Percentiles rank a stretch among this genome's conserved stretches.
phyloP scores from a whole-genome alignment of 192 early-diverging fungal species.

The Chytriomyces confervae region DNA sequence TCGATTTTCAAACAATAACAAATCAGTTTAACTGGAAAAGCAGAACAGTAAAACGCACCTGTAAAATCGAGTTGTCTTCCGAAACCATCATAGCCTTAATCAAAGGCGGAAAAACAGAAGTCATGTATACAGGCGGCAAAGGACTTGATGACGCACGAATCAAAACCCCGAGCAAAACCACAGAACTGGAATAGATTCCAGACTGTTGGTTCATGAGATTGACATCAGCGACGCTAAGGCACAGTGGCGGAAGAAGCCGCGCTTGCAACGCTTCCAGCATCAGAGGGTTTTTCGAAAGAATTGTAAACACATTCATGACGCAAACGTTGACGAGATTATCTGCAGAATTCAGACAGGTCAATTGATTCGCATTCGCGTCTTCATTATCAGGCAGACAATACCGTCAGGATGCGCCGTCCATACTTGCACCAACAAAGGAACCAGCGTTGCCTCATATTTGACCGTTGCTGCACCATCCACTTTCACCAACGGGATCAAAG shows the following conservation, averaged over 20 bases:
- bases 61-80: conserved; percentile 80
- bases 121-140: conserved; percentile 60
- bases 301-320: conserved; percentile 32
- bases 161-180: conserved; percentile 77
- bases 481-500: conserved; percentile 64
- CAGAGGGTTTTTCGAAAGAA: conserved; percentile 24
- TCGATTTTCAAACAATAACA: conserved; percentile 24
- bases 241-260: conserved; percentile 75
- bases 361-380: background rate
- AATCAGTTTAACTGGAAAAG: background rate
- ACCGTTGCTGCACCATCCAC: conserved; percentile 76
- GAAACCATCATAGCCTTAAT: conserved; percentile 73
- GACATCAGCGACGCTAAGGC: conserved; percentile 54
- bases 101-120: conserved; percentile 77
- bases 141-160: conserved; percentile 75
- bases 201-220: conserved; percentile 38
- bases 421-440: conserved; percentile 74
- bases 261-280: conserved; percentile 71
- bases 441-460: conserved; percentile 72
- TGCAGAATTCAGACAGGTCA: background rate
- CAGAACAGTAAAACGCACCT: conserved; percentile 43
- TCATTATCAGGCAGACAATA: conserved; percentile 17
- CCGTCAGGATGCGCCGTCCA: conserved; percentile 79
- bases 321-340: conserved; percentile 31
- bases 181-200: conserved; percentile 58